Evolutionary conservation across 495 filamentous ascomycete species (phyloP).

Genomic region (Aspergillus conjunctus): DNA sequence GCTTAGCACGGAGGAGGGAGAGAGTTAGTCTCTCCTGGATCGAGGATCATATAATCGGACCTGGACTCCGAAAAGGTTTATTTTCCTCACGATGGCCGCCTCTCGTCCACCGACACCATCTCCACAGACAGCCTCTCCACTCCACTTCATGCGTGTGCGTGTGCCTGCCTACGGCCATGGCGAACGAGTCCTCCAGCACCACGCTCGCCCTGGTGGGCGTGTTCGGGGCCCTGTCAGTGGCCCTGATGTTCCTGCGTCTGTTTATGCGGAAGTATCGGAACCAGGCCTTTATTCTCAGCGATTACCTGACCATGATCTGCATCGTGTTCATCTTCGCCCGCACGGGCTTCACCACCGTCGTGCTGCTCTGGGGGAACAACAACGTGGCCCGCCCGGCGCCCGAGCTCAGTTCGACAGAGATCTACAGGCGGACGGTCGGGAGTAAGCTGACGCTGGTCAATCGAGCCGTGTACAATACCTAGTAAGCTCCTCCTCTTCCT

Average conservation of each 20-base stretch:
- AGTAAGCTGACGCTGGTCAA: slow-evolving; percentile 11
- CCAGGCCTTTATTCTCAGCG: slow-evolving; percentile 17
- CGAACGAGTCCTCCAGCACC: background rate
- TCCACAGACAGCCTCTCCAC: too few species aligned
- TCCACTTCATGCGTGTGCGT: background rate
- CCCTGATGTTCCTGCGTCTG: slow-evolving; percentile 15
- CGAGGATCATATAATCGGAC: too few species aligned
- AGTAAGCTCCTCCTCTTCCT: slow-evolving; percentile 6
- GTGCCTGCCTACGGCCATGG: background rate
- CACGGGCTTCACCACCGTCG: slow-evolving; percentile 10
- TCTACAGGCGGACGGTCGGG: slow-evolving; percentile 12
- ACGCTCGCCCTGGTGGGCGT: slow-evolving; percentile 14
- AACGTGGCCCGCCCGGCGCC: slow-evolving; percentile 1
- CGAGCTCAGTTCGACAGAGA: background rate
- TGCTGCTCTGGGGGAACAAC: slow-evolving; percentile 19
- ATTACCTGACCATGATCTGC: slow-evolving; percentile 19
- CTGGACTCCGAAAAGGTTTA: too few species aligned
- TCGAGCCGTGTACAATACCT: slow-evolving; percentile 15
- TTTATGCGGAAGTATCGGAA: slow-evolving; percentile 17
- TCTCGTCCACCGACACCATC: too few species aligned
- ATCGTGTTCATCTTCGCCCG: slow-evolving; percentile 10
- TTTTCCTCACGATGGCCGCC: too few species aligned
- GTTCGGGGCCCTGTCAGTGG: slow-evolving; percentile 10
- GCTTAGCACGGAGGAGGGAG: too few species aligned
- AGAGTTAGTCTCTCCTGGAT: too few species aligned